A percentile compares a stretch with the other conserved stretches of the same genome.
Conservation (phyloP, 169 alveolate genomes). For the Cryptosporidium xiaoi region DNA sequence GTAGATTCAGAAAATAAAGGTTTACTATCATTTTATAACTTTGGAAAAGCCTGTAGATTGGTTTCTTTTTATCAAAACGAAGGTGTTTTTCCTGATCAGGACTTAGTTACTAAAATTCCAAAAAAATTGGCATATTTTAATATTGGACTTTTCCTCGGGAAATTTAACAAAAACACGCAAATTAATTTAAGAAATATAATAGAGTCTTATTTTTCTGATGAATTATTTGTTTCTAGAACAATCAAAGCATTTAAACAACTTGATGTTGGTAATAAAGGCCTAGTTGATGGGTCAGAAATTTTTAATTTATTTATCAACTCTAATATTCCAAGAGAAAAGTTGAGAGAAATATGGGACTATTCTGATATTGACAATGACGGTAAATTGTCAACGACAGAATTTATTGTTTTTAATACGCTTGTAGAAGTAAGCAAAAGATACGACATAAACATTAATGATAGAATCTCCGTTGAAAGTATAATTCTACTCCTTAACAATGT, state of each 20-base stretch:
- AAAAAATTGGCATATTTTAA: slow-evolving; percentile 34
- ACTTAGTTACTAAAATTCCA: slow-evolving; percentile 6
- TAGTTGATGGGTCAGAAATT: slow-evolving; percentile 21
- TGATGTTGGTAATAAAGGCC: slow-evolving; percentile 4
- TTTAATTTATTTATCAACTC: slow-evolving; percentile 26
- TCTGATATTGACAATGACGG: slow-evolving; percentile 65
- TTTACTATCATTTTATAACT: slow-evolving; percentile 6
- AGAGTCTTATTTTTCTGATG: slow-evolving; percentile 28
- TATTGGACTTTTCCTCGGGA: slow-evolving; percentile 12
- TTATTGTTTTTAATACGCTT: slow-evolving; percentile 36
- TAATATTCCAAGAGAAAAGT: neutral
- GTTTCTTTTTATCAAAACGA: slow-evolving; percentile 56
- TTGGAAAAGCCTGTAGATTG: slow-evolving; percentile 65
- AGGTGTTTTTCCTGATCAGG: neutral
- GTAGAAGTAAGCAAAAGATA: neutral
- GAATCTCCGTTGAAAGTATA: slow-evolving; percentile 8
- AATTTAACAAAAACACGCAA: neutral
- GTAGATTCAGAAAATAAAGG: slow-evolving; percentile 48
- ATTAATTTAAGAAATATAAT: neutral
- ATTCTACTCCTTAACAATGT: slow-evolving; percentile 4
- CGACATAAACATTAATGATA: neutral
- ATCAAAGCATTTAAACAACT: slow-evolving; percentile 5
- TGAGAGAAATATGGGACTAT: slow-evolving; percentile 39
- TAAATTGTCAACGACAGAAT: slow-evolving; percentile 17
- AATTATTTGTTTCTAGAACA: slow-evolving; percentile 5